These are phyloP conservation scores for Leavenworthia alabamica DNA, from an alignment of 345 rosid genomes.

Conservation along the genomic window DNA sequence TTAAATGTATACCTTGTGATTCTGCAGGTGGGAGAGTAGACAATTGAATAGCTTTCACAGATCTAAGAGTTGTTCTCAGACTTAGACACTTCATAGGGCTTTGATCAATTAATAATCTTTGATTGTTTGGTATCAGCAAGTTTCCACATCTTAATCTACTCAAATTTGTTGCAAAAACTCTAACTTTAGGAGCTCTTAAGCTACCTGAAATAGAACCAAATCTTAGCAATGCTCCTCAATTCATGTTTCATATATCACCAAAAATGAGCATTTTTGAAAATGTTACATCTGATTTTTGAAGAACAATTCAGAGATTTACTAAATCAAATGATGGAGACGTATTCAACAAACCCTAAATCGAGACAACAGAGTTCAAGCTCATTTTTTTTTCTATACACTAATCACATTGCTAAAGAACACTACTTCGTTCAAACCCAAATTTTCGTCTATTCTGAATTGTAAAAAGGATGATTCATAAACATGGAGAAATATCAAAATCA, in stretches of 20 bases:
- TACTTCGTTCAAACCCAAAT: background rate
- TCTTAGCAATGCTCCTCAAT: background rate
- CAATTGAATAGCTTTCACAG: slow-evolving; percentile 17
- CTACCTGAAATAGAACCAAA: slow-evolving; percentile 8
- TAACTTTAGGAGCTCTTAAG: slow-evolving; percentile 20
- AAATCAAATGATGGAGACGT: background rate
- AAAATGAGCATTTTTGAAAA: background rate
- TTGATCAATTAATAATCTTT: slow-evolving; percentile 4
- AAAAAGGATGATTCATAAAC: background rate
- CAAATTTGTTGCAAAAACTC: background rate
- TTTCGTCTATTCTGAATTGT: background rate
- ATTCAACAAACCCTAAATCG: slow-evolving; percentile 3
- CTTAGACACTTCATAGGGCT: background rate
- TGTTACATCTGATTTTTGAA: background rate
- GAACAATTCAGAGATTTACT: background rate
- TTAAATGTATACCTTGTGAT: background rate
- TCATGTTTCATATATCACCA: background rate
- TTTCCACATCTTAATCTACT: slow-evolving; percentile 18
- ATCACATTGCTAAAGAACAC: background rate
- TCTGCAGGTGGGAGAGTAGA: background rate
- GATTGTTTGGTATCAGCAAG: background rate
- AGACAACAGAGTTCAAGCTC: background rate
- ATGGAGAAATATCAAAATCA: background rate
- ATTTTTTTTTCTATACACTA: background rate
- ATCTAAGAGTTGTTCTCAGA: background rate